A percentile compares a stretch with the other conserved stretches of the same genome.
These are phyloP conservation scores for Penicillium diatomitis DNA, from an alignment of 495 filamentous ascomycete genomes.

Conservation along the genomic window DNA sequence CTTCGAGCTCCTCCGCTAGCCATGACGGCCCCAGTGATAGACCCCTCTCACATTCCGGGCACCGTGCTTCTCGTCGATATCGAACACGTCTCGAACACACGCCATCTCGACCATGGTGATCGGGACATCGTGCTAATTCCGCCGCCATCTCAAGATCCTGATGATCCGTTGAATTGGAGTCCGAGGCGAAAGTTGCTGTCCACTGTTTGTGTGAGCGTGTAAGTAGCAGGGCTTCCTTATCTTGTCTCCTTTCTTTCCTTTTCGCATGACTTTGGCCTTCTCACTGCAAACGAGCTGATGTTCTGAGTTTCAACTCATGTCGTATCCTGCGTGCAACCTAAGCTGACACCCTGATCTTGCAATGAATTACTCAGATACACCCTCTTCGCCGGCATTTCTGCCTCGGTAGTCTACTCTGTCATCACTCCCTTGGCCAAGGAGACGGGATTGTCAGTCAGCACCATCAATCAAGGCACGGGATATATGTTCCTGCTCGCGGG, in stretches of 20 bases:
- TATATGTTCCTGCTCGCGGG: conserved; percentile 56
- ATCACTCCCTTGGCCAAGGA: conserved; percentile 47
- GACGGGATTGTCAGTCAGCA: conserved; percentile 43
- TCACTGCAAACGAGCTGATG: too few species aligned
- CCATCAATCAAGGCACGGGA: conserved; percentile 52
- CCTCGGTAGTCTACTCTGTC: conserved; percentile 54
- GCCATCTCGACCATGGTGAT: conserved; percentile 28
- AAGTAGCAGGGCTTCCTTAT: conserved; percentile 2
- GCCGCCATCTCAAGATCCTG: conserved; percentile 46
- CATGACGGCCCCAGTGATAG: conserved; percentile 25
- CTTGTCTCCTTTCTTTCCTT: too few species aligned
- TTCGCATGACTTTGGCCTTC: too few species aligned
- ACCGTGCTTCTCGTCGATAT: conserved; percentile 48
- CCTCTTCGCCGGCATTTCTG: conserved; percentile 49
- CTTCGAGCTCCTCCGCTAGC: too few species aligned
- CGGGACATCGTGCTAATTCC: conserved; percentile 52
- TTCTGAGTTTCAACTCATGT: background rate
- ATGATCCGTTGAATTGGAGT: conserved; percentile 57
- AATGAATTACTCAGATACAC: conserved; percentile 36
- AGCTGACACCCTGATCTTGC: background rate
- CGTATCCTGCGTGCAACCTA: background rate
- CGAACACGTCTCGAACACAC: conserved; percentile 37
- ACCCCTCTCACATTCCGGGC: conserved; percentile 40
- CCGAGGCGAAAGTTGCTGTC: conserved; percentile 45
- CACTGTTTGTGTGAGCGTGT: conserved; percentile 39